Evolutionary conservation across 129 eudicot genomes (phyloP), one percentile per base, ranked within the genome.

Genomic region (Flaveria linearis): DNA sequence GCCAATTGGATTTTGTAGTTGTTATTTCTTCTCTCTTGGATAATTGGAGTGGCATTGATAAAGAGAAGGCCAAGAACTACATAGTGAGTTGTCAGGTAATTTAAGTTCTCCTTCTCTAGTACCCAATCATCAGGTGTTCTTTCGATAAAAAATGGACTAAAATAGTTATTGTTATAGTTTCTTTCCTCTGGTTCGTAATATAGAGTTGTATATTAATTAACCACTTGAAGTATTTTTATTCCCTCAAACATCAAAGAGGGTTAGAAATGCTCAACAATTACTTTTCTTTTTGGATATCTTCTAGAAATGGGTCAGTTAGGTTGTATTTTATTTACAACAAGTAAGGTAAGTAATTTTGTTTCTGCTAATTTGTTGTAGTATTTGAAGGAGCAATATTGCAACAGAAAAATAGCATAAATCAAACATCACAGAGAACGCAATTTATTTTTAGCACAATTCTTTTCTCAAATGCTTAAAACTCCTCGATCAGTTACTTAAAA

Each of bases 31-130:
- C 75, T 53, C 73, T 95, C 84, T 76, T 95, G 96, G 92, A 86
- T 63, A 79, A 89, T 47, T 91, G 99, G 99, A 91, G 94, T 85
- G 99, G 97, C 79, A 82, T 95, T 82, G 97, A 95, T 70, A 84
- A 79, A 74, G 97, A 91, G 76, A 91, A 86, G 71, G 94, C 97
- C 49, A 95, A 95, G 87, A 84, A 87, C 23, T 95, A 89, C 78
- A 86, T 95, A 63, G 58, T 85, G 68, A 87, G 73, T 80, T 95
- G 97, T 74, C 97, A 95, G 99, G 99, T 91, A 80, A 36, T 36
- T 36, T 67, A 12, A 52, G n/a, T 36, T 63, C 45, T 56, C 66
- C 23, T 61, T 65, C 53, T 42, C 71, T 42, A 63, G 14, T 67
- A 26, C 57, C 45, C 46, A 60, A 57, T 5, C 0, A 16, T 23